A percentile compares a stretch with the other conserved stretches of the same genome.
phyloP scores from a whole-genome alignment of 129 eudicot species.

The Oenanthe sinensis region DNA sequence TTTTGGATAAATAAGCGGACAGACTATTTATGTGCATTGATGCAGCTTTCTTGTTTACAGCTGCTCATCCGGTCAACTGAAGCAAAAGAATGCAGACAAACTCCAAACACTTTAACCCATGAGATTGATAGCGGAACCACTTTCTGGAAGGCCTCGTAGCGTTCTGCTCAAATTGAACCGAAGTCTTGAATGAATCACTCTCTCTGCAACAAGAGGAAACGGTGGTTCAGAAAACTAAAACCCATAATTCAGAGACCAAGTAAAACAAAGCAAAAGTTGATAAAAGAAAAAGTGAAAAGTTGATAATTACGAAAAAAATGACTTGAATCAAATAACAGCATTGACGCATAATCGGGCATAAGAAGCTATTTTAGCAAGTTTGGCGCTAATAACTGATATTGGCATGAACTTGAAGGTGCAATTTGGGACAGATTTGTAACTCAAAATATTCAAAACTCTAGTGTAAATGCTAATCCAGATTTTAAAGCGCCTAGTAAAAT shows the following conservation, averaged over 20 bases:
- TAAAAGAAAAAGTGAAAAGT: neutral
- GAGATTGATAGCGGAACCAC: neutral
- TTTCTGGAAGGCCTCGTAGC: neutral
- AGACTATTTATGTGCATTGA: neutral
- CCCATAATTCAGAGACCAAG: neutral
- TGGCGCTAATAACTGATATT: no score
- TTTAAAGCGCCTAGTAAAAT: no score
- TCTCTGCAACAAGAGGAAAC: conserved; percentile 2
- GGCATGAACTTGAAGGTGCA: no score
- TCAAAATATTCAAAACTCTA: no score
- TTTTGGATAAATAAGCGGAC: neutral
- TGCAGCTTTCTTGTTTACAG: neutral
- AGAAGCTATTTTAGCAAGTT: no score
- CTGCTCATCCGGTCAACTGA: neutral
- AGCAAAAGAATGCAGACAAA: neutral
- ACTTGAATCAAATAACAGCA: neutral
- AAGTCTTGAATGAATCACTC: neutral
- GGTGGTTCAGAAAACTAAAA: neutral
- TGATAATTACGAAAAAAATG: neutral
- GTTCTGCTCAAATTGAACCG: no score
- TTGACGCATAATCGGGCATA: no score
- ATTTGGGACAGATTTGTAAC: no score
- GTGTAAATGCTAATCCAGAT: no score
- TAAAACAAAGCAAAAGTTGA: neutral
- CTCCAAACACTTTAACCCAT: neutral